Evolutionary conservation across 331 rosid species (phyloP).

Genomic region (Acacia pycnantha): DNA sequence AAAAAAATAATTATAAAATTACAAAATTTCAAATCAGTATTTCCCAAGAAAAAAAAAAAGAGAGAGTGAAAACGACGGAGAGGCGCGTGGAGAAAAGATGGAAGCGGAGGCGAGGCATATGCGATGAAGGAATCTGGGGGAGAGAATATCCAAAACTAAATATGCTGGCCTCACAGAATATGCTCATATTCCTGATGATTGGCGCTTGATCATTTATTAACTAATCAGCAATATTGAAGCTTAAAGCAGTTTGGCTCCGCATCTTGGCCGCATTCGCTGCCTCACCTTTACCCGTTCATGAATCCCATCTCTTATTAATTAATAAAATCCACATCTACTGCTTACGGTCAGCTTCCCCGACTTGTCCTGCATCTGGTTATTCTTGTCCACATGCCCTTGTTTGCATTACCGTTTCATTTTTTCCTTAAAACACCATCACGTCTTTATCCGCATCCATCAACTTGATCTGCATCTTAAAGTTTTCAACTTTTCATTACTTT

Average conservation of each 20-base stretch:
- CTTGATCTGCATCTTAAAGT: neutral
- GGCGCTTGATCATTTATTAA: slow-evolving; percentile 15
- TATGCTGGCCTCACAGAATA: slow-evolving; percentile 56
- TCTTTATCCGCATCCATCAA: neutral
- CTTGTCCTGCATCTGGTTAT: neutral
- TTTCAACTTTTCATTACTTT: neutral
- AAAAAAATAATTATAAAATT: too few relatives aligned
- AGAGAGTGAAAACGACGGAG: neutral
- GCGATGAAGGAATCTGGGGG: slow-evolving; percentile 18
- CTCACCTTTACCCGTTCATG: slow-evolving; percentile 6
- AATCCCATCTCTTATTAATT: neutral
- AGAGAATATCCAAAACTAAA: slow-evolving; percentile 67
- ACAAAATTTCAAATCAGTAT: too few relatives aligned
- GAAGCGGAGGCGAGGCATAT: slow-evolving; percentile 38
- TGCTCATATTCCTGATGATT: slow-evolving; percentile 47
- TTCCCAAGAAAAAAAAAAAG: too few relatives aligned
- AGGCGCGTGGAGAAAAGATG: neutral
- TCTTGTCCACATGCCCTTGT: neutral
- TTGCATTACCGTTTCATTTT: neutral
- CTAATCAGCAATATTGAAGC: slow-evolving; percentile 3
- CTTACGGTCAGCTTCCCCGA: neutral
- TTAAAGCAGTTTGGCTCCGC: neutral
- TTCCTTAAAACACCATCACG: neutral
- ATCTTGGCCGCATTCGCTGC: slow-evolving; percentile 15
- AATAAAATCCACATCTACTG: neutral